Percentiles rank a stretch among this genome's conserved stretches.
Conservation (phyloP, 305 asterid species). For the Fraxinus platypoda region DNA sequence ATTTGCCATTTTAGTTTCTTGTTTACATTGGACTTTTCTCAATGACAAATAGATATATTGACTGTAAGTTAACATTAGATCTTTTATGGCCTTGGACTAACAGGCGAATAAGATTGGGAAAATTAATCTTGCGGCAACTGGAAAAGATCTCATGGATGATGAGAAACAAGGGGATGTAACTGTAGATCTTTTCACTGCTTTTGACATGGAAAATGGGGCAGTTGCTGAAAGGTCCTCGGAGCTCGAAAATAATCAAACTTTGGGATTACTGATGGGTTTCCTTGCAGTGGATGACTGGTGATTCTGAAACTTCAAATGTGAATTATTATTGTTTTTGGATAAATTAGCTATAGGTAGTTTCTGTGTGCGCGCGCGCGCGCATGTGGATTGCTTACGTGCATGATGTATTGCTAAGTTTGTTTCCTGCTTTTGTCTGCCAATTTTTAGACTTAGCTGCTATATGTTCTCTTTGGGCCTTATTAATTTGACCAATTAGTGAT, state of each 20-base stretch:
- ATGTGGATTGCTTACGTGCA: constrained; percentile 16
- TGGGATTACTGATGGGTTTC: constrained; percentile 91
- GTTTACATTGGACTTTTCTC: constrained; percentile 1
- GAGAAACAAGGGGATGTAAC: constrained; percentile 96
- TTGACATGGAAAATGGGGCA: constrained; percentile 75
- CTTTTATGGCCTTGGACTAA: constrained; percentile 25
- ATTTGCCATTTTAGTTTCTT: background rate
- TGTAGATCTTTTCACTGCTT: constrained; percentile 87
- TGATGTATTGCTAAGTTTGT: background rate
- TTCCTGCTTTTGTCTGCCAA: background rate
- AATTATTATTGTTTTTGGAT: background rate
- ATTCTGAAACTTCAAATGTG: constrained; percentile 25
- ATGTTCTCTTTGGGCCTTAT: background rate
- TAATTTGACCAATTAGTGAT: background rate
- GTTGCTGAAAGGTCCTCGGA: constrained; percentile 74
- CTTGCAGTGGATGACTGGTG: constrained; percentile 98
- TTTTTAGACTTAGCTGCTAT: background rate
- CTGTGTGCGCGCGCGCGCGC: background rate
- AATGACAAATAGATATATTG: constrained; percentile 13
- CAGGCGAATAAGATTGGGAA: constrained; percentile 98
- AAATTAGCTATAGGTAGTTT: background rate
- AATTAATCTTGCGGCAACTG: constrained; percentile 98
- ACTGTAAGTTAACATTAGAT: background rate
- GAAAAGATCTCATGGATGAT: constrained; percentile 99
- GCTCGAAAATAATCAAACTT: constrained; percentile 78